Base-by-base conservation (phyloP, 495 filamentous ascomycete genomes). In the Ramalina peruviana region DNA sequence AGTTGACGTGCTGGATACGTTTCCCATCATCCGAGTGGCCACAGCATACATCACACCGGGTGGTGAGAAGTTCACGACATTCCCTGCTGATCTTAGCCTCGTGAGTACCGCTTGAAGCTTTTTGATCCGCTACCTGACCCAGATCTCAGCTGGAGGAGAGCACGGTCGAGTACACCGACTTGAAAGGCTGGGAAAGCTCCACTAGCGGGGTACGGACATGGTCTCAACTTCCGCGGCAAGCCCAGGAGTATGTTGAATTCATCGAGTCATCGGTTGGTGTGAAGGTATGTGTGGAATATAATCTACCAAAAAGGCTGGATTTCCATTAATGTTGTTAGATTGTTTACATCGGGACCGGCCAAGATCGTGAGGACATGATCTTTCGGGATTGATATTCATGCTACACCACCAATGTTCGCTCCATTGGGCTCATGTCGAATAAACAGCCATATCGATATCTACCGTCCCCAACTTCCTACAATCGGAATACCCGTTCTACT, bases 341-440 rank as follows among this genome's bases (percentile, higher is more conserved):
- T 43, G 79, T 79, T 62, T 89, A 76, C 69, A 82, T 93, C 59
- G 87, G 87, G 12, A 86, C 83, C 16, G 88, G 87, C 9, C 86
- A 82, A 38, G 74, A 70, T 26, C 67, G 85, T 38, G 82, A 89
- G 45, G 69, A 80, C 59, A 79, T 80, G 74, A 79, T 82, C 59
- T 61, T 67, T 19, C 44, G 51, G 21, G 4, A 39, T 12, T 43
- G 39, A 51, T 19, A 23, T 12, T 10, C 38, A n/a, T 3, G n/a
- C 2, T 30, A 23, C 17, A 11, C 10, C n/a, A 17, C 40, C 12
- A 15, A 6, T 11, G 7, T 42, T n/a, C 12, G 30, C 5, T 11
- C 30, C 30, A 7, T 33, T 33, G 12, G 7, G 5, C 9, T 33
- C 30, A 13, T 10, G 30, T 13, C 30, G 9, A 33, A 10, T 3